Evolutionary conservation across 805 yeast genomes (phyloP).

Genomic region (Brettanomyces anomalus): DNA sequence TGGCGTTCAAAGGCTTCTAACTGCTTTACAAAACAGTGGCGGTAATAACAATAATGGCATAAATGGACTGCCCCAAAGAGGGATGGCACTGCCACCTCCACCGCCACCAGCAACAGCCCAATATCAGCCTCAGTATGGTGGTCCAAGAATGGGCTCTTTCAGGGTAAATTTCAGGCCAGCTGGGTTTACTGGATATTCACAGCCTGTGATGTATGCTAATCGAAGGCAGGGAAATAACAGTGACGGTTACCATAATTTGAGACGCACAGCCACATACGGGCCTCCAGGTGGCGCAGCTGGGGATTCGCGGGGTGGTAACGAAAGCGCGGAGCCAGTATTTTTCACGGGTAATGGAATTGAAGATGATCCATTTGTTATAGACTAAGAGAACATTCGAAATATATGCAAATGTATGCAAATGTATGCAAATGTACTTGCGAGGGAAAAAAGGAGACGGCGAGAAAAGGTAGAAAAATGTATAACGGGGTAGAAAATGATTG

Average conservation of each 20-base stretch:
- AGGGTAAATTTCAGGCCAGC: too few species aligned
- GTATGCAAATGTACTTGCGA: neutral
- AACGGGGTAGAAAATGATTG: too few species aligned
- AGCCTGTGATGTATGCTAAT: too few species aligned
- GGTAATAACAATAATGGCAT: too few species aligned
- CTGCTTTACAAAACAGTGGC: too few species aligned
- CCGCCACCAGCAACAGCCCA: neutral
- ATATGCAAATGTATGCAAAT: neutral
- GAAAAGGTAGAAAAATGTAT: neutral
- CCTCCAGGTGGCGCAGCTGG: neutral
- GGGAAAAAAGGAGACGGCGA: neutral
- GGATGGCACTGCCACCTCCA: neutral
- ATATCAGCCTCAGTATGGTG: too few species aligned
- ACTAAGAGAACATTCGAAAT: constrained; percentile 5
- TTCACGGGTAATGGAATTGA: constrained; percentile 23
- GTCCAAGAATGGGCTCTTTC: too few species aligned
- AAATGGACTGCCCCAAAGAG: too few species aligned
- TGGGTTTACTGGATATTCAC: too few species aligned
- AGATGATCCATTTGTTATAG: constrained; percentile 26
- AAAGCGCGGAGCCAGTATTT: constrained; percentile 15
- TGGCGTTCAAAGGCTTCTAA: too few species aligned
- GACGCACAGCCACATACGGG: neutral
- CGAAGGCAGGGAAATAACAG: too few species aligned
- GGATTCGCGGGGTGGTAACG: neutral
- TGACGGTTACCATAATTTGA: neutral